Conservation (phyloP, 148 eudicot genomes). For the Rhododendron molle region DNA sequence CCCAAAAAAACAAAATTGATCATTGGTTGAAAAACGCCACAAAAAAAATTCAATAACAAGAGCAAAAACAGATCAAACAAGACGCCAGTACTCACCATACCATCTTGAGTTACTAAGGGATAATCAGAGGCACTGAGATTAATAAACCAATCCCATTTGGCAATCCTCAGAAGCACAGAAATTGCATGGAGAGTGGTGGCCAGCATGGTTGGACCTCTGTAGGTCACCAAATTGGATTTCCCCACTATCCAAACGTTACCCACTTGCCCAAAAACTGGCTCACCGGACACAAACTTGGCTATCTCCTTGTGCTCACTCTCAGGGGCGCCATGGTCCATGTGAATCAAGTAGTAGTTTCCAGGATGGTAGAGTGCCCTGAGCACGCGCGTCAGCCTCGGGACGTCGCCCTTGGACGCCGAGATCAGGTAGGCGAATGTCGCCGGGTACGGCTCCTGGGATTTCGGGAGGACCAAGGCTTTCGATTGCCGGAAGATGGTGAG, state of each 20-base stretch:
- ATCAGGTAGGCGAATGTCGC: slow-evolving; percentile 84
- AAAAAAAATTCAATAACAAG: background rate
- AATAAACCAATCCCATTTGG: slow-evolving; percentile 88
- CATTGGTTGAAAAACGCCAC: background rate
- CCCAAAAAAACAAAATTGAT: background rate
- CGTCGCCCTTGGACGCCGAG: slow-evolving; percentile 77
- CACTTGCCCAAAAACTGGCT: slow-evolving; percentile 43
- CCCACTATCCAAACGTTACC: slow-evolving; percentile 89
- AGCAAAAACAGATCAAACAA: background rate
- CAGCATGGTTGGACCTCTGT: slow-evolving; percentile 93
- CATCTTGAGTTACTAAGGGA: slow-evolving; percentile 96
- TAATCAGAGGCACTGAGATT: slow-evolving; percentile 99
- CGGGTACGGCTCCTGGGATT: slow-evolving; percentile 34
- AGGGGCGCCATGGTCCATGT: slow-evolving; percentile 64
- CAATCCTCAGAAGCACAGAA: slow-evolving; percentile 58
- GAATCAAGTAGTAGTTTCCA: slow-evolving; percentile 72
- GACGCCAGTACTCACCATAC: slow-evolving; percentile 78
- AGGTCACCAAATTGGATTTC: slow-evolving; percentile 71
- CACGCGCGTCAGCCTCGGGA: slow-evolving; percentile 49
- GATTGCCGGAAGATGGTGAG: slow-evolving; percentile 25
- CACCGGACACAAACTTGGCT: slow-evolving; percentile 45
- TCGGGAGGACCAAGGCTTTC: slow-evolving; percentile 21
- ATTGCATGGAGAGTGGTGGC: slow-evolving; percentile 79
- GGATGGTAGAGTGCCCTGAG: slow-evolving; percentile 76
- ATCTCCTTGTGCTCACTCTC: slow-evolving; percentile 51